A percentile compares a stretch with the other conserved stretches of the same genome.
Evolutionary conservation across 768 basidiomycete species (phyloP).

Genomic region (Xerocomellus chrysenteron): DNA sequence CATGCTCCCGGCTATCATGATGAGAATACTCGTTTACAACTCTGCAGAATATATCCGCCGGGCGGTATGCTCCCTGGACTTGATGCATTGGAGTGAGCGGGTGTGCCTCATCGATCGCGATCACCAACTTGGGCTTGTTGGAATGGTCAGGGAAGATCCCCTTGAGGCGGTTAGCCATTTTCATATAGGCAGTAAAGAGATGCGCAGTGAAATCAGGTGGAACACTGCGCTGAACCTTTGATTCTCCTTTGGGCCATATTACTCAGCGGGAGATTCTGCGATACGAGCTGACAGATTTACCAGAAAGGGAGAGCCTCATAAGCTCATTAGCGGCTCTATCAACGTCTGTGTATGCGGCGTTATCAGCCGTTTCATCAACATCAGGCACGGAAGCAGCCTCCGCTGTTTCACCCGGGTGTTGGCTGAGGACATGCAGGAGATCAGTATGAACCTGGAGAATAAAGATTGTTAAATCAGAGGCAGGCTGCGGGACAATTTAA

Average conservation of each 20-base stretch:
- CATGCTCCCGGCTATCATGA: background rate
- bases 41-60: conserved; percentile 5
- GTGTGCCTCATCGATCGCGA: conserved; percentile 18
- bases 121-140: conserved; percentile 3
- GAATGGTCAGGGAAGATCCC: background rate
- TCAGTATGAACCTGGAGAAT: background rate
- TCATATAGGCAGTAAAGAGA: background rate
- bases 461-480: background rate
- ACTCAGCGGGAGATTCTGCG: background rate
- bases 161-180: background rate
- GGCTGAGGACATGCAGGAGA: background rate
- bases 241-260: background rate
- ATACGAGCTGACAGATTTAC: background rate
- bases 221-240: background rate
- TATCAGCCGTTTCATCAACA: too few relatives aligned
- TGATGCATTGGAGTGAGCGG: background rate
- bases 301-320: background rate
- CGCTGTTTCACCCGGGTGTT: background rate
- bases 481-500: too few relatives aligned
- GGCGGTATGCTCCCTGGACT: background rate
- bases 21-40: conserved; percentile 8
- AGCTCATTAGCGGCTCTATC: background rate
- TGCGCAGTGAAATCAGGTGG: background rate
- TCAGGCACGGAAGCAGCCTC: background rate
- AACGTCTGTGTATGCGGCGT: background rate